Base-by-base conservation (phyloP, 768 basidiomycete genomes). In the Lactarius sanguifluus region DNA sequence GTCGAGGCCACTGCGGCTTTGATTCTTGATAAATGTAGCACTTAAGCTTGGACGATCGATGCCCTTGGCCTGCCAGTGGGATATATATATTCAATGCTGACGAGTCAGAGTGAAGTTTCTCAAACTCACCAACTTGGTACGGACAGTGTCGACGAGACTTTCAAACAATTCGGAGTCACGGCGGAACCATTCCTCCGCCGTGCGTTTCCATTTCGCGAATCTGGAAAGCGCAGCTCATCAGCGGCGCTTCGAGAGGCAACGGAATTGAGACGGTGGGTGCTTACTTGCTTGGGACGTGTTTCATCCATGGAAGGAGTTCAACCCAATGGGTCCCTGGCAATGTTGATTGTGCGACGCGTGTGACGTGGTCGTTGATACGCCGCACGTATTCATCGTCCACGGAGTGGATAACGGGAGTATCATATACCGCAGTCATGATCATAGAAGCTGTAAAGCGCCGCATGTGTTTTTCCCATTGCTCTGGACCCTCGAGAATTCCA, bases 231-330 rank as follows among this genome's bases (percentile, higher is more conserved):
- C 18, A 40, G 7, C 41, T 20, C 13, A 45, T 38, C 30, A 23
- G 23, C 13, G 16, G 56, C 30, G 28, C 12, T 18, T 36, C 25
- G 30, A 50, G 47, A 4, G 36, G 30, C 23, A 40, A 28, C 13
- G 41, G 20, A 52, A 18, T 8, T 12, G 30, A 50, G 64, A 32
- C 7, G 13, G 34, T 20, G 6, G 13, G 15, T 40, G 36, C 64
- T 13, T 40, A 68, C 66, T 43, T 64, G 62, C 69, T 68, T n/a
- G 69, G 66, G 7, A 69, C 50, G 41, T 64, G 55, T 36, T 64
- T 68, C 66, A 69, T 68, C 69, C 69, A 69, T 12, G 67, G 69
- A 18, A 69, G 50, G 36, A 69, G 61, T 18, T 69, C 66, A 25
- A 68, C 66, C 66, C 52, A 60, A 61, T 69, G 61, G 36, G 66